Base-by-base conservation (phyloP, 2,329 filamentous ascomycete species). In the Penicillium sp. region DNA sequence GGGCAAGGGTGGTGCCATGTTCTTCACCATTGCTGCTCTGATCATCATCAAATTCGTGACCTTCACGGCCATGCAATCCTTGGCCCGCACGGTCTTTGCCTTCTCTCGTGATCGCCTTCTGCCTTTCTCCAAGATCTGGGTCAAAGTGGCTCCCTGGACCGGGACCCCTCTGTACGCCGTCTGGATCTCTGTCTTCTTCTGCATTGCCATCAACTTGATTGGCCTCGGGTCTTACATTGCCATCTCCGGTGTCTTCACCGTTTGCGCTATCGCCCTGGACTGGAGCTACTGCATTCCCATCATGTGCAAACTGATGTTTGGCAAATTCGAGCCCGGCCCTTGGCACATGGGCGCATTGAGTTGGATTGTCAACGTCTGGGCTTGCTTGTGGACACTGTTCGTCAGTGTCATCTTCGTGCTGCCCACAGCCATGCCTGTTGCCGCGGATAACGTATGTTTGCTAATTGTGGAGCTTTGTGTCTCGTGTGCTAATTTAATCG, bases 41-140 rank as follows among this genome's bases (percentile, higher is more conserved):
- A 68, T 84, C 56, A 79, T 84, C 63, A 76, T 83, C 68, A 80
- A 83, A 65, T 82, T 82, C 61, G 79, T 82, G 51, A 81, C 79
- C 71, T 81, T 82, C 66, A 81, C 81, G 8, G 80, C 80, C 46
- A 79, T 81, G 49, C 80, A 82, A 65, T 74, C 80, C 13, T 74
- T 79, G 29, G 78, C 73, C 6, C 77, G 80, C 33, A 82, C 79
- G 13, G 72, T 82, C 61, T 83, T 80, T 67, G 80, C 80, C 52
- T 82, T 81, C 60, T 77, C 79, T 6, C 79, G 80, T 53, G 80
- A 82, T 60, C 69, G 75, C 46, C 71, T 81, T 62, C 60, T 81
- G 16, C 79, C 79, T 13, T 70, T 75, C 41, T 77, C 75, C 9
- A 56, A 60, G 31, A 53, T 80, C 42, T 81, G 80, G 79, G 77